These are phyloP conservation scores for Colletotrichum sp. DNA, from an alignment of 2,329 filamentous ascomycete species.

Conservation along the genomic window DNA sequence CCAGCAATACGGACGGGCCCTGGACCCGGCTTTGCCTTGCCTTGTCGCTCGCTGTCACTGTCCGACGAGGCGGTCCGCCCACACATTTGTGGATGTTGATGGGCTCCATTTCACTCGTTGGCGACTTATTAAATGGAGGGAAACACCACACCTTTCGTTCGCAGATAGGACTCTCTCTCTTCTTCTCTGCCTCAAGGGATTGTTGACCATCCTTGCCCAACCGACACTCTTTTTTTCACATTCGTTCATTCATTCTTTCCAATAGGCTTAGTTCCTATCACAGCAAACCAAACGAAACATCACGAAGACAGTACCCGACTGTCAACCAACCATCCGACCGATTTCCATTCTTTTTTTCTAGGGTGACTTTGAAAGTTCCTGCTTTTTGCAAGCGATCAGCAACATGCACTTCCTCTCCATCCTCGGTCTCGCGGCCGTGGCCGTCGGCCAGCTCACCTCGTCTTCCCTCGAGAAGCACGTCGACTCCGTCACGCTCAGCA, in stretches of 20 bases:
- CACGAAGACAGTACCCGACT: not conserved
- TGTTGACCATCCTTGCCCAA: conserved; percentile 20
- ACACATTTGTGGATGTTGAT: conserved; percentile 1
- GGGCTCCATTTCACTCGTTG: not conserved
- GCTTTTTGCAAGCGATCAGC: not conserved
- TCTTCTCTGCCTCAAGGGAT: conserved; percentile 11
- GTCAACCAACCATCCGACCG: not conserved
- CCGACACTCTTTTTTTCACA: conserved; percentile 12
- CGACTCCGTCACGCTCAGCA: conserved; percentile 51
- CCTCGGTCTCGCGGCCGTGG: conserved; percentile 12
- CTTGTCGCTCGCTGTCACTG: not conserved
- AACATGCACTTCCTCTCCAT: conserved; percentile 3
- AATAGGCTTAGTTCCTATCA: not conserved
- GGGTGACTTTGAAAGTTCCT: conserved; percentile 9
- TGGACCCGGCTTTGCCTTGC: not conserved
- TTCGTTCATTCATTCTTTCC: conserved; percentile 14
- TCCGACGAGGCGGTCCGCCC: not conserved
- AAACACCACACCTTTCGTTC: not conserved
- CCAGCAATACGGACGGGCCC: not conserved
- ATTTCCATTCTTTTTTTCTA: not conserved
- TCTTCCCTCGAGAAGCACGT: conserved; percentile 33
- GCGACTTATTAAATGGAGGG: conserved; percentile 3
- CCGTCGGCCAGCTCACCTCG: conserved; percentile 23
- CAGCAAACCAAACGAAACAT: not conserved
- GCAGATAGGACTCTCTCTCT: not conserved